Evolutionary conservation across 352 stramenopile genomes (phyloP).

Genomic region (Salisapilia sapeloensis): DNA sequence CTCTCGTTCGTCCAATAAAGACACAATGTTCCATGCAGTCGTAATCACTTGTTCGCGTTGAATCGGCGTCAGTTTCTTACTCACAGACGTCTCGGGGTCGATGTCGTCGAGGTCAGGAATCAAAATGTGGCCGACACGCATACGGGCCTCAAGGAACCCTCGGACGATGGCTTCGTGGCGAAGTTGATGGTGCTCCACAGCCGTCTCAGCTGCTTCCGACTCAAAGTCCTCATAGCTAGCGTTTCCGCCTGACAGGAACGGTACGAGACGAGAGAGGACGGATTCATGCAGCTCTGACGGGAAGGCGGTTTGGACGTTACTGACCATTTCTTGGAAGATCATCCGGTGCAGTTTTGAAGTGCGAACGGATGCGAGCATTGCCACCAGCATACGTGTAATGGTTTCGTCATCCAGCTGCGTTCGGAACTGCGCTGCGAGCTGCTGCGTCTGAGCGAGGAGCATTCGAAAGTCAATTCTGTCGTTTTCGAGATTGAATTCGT

Average conservation of each 20-base stretch:
- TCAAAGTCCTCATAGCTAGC: slow-evolving; percentile 60
- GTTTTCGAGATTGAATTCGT: slow-evolving; percentile 73
- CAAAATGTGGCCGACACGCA: slow-evolving; percentile 70
- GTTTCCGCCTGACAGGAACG: slow-evolving; percentile 67
- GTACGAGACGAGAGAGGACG: slow-evolving; percentile 45
- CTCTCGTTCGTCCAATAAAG: slow-evolving; percentile 63
- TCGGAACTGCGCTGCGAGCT: slow-evolving; percentile 47
- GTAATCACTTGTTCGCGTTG: slow-evolving; percentile 68
- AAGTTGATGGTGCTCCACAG: slow-evolving; percentile 63
- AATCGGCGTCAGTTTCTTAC: slow-evolving; percentile 30
- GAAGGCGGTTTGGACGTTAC: slow-evolving; percentile 67
- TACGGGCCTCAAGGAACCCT: slow-evolving; percentile 58
- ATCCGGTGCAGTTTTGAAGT: slow-evolving; percentile 75
- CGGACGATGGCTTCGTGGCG: slow-evolving; percentile 68
- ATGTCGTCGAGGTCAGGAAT: slow-evolving; percentile 70
- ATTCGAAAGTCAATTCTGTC: slow-evolving; percentile 77
- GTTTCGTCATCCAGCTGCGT: slow-evolving; percentile 44
- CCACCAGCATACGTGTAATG: slow-evolving; percentile 71
- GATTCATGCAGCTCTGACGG: slow-evolving; percentile 40
- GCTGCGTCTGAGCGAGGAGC: slow-evolving; percentile 43
- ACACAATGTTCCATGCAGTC: slow-evolving; percentile 73
- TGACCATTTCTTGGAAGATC: slow-evolving; percentile 80
- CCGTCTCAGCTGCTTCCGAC: slow-evolving; percentile 28
- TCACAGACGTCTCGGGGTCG: slow-evolving; percentile 38
- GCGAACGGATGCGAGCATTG: slow-evolving; percentile 72